These are phyloP conservation scores for Teunomyces cretensis DNA, from an alignment of 805 yeast species.

Conservation along the genomic window DNA sequence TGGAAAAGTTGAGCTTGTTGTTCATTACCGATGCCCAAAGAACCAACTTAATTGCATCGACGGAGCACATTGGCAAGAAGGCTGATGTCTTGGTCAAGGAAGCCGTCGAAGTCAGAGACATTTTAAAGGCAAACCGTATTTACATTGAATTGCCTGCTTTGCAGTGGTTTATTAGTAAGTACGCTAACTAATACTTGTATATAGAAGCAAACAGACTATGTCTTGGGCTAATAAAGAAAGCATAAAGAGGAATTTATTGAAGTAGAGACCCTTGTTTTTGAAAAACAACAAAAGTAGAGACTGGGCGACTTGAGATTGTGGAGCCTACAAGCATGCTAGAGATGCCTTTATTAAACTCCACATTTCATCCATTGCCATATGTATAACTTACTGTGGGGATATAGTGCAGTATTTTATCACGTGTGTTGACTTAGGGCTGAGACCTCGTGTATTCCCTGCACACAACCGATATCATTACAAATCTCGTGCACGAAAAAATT, in stretches of 20 bases:
- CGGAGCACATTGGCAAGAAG: conserved; percentile 50
- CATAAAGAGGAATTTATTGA: background rate
- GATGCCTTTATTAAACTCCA: too few species aligned
- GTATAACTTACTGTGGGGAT: background rate
- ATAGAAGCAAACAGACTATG: conserved; percentile 8
- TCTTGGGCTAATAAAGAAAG: background rate
- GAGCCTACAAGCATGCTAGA: background rate
- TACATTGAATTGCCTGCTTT: conserved; percentile 73
- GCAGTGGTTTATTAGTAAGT: conserved; percentile 50
- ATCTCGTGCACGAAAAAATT: conserved; percentile 4
- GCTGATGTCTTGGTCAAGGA: conserved; percentile 72
- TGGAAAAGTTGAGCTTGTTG: conserved; percentile 55
- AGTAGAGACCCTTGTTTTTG: too few species aligned
- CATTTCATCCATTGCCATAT: too few species aligned
- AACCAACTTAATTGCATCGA: conserved; percentile 59
- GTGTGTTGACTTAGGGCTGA: conserved; percentile 10
- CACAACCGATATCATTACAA: background rate
- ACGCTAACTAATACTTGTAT: conserved; percentile 18
- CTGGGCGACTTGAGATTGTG: too few species aligned
- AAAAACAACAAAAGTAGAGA: too few species aligned
- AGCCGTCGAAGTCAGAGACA: conserved; percentile 78
- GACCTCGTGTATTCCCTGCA: background rate
- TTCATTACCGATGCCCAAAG: conserved; percentile 66
- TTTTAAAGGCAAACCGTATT: conserved; percentile 75
- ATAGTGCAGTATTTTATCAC: conserved; percentile 4